A percentile compares a stretch with the other conserved stretches of the same genome.
Conservation (phyloP, 495 filamentous ascomycete species). For the Cercophora scortea region DNA sequence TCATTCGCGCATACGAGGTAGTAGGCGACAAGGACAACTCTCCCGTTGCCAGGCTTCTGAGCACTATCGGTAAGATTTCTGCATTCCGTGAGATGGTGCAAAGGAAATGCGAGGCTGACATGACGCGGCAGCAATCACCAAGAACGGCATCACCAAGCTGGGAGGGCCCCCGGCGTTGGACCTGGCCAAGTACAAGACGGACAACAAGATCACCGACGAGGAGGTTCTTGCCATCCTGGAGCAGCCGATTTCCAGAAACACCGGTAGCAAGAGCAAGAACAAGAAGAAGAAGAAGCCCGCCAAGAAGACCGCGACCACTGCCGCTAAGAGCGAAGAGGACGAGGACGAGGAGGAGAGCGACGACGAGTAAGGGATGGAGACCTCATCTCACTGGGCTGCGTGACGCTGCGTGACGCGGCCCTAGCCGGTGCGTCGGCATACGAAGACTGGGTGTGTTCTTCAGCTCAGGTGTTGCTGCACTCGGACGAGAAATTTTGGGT, state of each 20-base stretch:
- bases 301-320: conserved; percentile 51
- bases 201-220: conserved; percentile 97
- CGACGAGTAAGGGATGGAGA: conserved; percentile 23
- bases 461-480: background rate
- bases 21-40: conserved; percentile 83
- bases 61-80: conserved; percentile 73
- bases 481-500: background rate
- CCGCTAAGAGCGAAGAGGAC: conserved; percentile 21
- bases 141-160: conserved; percentile 86
- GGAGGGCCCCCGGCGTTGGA: conserved; percentile 66
- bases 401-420: too few relatives aligned
- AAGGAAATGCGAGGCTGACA: too few relatives aligned
- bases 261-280: conserved; percentile 84
- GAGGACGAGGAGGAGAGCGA: conserved; percentile 23
- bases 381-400: background rate
- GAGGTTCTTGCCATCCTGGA: conserved; percentile 90
- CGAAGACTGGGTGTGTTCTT: background rate
- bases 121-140: conserved; percentile 72
- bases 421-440: background rate
- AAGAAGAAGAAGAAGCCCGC: conserved; percentile 70
- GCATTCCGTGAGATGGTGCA: too few relatives aligned
- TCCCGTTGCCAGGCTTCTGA: conserved; percentile 77
- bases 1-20: conserved; percentile 91
- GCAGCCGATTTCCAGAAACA: conserved; percentile 69
- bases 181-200: conserved; percentile 71